Conservation (phyloP, 2,329 filamentous ascomycete species). For the Lachnellula willkommii region DNA sequence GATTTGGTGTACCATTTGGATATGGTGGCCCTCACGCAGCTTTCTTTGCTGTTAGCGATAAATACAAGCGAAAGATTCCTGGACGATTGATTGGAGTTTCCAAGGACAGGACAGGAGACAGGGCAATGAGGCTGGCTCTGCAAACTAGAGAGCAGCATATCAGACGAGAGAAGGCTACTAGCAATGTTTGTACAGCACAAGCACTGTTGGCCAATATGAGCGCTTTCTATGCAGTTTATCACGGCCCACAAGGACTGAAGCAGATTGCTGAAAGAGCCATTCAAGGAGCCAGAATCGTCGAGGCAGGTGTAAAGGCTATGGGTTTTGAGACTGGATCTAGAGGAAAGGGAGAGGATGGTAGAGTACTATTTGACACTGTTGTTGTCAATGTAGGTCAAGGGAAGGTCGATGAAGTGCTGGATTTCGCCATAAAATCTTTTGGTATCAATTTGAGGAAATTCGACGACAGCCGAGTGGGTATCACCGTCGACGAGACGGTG, state of each 20-base stretch:
- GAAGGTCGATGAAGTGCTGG: slow-evolving; percentile 46
- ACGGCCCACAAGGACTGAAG: slow-evolving; percentile 78
- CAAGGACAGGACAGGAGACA: slow-evolving; percentile 79
- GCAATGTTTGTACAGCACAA: slow-evolving; percentile 95
- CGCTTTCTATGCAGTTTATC: slow-evolving; percentile 90
- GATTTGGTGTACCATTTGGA: slow-evolving; percentile 86
- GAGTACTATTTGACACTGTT: slow-evolving; percentile 74
- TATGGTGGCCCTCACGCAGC: slow-evolving; percentile 94
- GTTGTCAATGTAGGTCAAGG: slow-evolving; percentile 54
- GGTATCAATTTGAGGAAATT: slow-evolving; percentile 60
- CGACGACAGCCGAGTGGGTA: slow-evolving; percentile 55
- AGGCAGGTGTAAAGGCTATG: slow-evolving; percentile 55
- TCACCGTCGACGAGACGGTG: slow-evolving; percentile 75
- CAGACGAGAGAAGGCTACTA: slow-evolving; percentile 90
- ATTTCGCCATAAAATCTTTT: slow-evolving; percentile 45
- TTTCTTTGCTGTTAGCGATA: slow-evolving; percentile 88
- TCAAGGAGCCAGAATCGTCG: slow-evolving; percentile 63
- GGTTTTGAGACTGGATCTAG: slow-evolving; percentile 59
- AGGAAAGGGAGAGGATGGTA: slow-evolving; percentile 50
- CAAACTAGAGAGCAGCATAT: slow-evolving; percentile 97
- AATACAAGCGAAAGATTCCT: slow-evolving; percentile 91
- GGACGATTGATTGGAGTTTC: slow-evolving; percentile 86
- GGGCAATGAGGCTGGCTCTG: slow-evolving; percentile 75
- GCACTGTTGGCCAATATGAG: slow-evolving; percentile 93
- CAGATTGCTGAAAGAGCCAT: slow-evolving; percentile 76